Evolutionary conservation across 345 rosid species (phyloP), one percentile per base, ranked within the genome.

Genomic region (Eucalyptus rudis): DNA sequence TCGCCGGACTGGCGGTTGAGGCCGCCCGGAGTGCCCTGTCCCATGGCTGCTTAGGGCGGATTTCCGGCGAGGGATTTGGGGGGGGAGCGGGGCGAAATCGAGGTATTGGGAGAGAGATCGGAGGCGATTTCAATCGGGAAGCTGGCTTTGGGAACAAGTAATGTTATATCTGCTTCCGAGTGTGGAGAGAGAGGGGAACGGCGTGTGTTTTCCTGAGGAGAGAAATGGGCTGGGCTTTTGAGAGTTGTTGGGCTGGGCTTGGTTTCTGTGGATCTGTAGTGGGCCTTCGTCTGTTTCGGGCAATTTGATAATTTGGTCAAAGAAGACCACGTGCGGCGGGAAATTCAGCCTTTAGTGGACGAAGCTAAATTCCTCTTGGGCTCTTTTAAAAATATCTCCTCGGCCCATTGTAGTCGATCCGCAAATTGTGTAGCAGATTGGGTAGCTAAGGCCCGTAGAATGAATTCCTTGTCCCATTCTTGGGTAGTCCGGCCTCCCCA

Each of bases 11-110:
- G 98, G 76, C 98, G 93, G 90, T 94, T 96, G 71, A 94, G 86
- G n/a, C 98, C 96, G 86, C 97, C 97, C 14, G 99, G 96, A 43
- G 98, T 94, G 83, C 98, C 98, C 90, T 98, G 98, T 89, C 99
- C 98, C 99, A 97, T 96, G 49, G 49, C 87, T 86, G 76, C 31
- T 24, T 25, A 13, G 89, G 86, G 59, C 58, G 47, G 54, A 25
- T 24, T 51, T 58, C 51, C 13, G n/a, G 54, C 3, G 91, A 84
- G 86, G 7, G 62, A 87, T 64, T 24, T 71, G 43, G 25, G 14
- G 58, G 88, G 20, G 50, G 10, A 7, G 88, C 3, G 56, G 25
- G 10, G 45, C 33, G 71, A 87, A 50, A 33, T 76, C 36, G 20
- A 40, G 84, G 43, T 17, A 5, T 59, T 0, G 16, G 17, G 90